phyloP scores from a whole-genome alignment of 2,329 filamentous ascomycete genomes.

The Beauveria bassiana region DNA sequence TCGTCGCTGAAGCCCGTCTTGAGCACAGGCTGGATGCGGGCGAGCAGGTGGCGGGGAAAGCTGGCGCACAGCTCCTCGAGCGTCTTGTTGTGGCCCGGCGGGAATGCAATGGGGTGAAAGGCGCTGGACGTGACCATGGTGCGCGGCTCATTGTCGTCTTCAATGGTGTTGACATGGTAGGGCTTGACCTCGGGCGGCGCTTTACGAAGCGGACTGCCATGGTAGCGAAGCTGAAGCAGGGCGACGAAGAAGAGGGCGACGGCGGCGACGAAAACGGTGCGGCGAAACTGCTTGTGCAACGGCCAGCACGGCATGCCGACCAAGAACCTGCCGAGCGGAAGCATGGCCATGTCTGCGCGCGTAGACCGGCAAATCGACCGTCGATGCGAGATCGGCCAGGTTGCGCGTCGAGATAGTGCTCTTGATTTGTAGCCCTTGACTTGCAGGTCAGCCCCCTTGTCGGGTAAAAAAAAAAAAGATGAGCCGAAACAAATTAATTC shows the following conservation, averaged over 20 bases:
- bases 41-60: slow-evolving; percentile 20
- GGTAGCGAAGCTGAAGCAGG: background rate
- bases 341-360: background rate
- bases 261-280: background rate
- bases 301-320: background rate
- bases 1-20: slow-evolving; percentile 27
- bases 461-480: too few species aligned
- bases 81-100: slow-evolving; percentile 14
- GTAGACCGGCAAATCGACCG: too few species aligned
- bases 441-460: too few species aligned
- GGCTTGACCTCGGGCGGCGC: background rate
- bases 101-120: slow-evolving; percentile 17
- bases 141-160: background rate
- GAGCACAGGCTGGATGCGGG: slow-evolving; percentile 29
- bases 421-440: too few species aligned
- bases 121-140: background rate
- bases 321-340: background rate
- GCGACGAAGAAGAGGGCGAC: background rate
- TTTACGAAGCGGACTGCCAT: background rate
- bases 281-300: background rate
- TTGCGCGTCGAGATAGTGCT: too few species aligned
- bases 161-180: background rate
- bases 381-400: too few species aligned
- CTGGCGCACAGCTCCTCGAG: slow-evolving; percentile 20
- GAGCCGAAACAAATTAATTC: too few species aligned